Evolutionary conservation across 352 stramenopile genomes (phyloP).

Genomic region (Phytophthora cactorum): DNA sequence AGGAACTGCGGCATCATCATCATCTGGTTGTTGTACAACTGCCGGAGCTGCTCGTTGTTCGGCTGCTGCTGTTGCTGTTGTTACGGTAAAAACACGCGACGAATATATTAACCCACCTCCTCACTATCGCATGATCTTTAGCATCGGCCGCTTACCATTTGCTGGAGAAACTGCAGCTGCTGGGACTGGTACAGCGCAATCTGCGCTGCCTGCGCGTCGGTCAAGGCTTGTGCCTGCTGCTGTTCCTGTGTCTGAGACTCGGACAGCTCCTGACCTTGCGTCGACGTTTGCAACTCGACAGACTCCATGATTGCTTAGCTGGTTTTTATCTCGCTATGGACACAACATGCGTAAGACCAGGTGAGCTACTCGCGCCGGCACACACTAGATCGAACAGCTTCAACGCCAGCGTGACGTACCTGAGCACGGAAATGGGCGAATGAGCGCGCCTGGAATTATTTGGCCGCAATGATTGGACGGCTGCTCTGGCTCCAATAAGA

Average conservation of each 20-base stretch:
- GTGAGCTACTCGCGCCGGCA: constrained; percentile 1
- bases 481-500: constrained; percentile 30
- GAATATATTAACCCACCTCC: constrained; percentile 1
- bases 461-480: constrained; percentile 26
- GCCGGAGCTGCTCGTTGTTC: constrained; percentile 77
- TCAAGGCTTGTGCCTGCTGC: constrained; percentile 12
- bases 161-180: constrained; percentile 80
- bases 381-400: constrained; percentile 10
- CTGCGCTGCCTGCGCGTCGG: constrained; percentile 46
- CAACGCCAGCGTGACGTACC: constrained; percentile 11
- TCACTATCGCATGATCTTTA: neutral
- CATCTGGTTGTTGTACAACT: constrained; percentile 76
- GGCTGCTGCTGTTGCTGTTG: constrained; percentile 60
- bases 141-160: constrained; percentile 52
- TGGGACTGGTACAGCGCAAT: constrained; percentile 81
- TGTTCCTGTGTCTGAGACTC: constrained; percentile 27
- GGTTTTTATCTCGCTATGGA: neutral
- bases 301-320: constrained; percentile 6
- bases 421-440: constrained; percentile 22
- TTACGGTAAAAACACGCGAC: neutral
- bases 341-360: neutral
- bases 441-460: constrained; percentile 14
- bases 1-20: constrained; percentile 88
- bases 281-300: constrained; percentile 46
- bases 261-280: constrained; percentile 9